These are phyloP conservation scores for Yarrowia sp. DNA, from an alignment of 805 yeast genomes.

Conservation along the genomic window DNA sequence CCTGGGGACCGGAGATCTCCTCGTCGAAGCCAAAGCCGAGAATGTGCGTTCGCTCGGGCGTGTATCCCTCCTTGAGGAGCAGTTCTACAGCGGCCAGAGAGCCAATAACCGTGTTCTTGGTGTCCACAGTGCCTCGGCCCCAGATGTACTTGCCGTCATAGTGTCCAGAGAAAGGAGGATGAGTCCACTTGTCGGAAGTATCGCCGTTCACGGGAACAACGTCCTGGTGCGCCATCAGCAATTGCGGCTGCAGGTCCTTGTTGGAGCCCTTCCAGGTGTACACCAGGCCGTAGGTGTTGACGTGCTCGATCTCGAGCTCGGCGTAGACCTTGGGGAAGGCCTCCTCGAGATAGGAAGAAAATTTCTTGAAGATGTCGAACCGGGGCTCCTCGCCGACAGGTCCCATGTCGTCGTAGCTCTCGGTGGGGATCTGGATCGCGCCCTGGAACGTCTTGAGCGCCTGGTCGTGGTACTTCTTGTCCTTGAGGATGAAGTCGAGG, in stretches of 20 bases:
- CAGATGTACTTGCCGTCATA: constrained; percentile 64
- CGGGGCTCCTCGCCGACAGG: constrained; percentile 51
- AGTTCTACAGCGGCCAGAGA: constrained; percentile 65
- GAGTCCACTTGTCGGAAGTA: constrained; percentile 57
- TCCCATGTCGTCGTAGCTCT: constrained; percentile 54
- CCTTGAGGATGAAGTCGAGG: constrained; percentile 10
- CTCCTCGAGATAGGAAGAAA: constrained; percentile 53
- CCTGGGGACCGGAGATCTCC: constrained; percentile 62
- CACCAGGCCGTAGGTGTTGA: constrained; percentile 63
- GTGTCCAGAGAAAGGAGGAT: constrained; percentile 64
- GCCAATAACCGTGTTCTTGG: constrained; percentile 66
- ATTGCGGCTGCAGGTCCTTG: constrained; percentile 53
- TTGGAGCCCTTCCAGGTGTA: constrained; percentile 61
- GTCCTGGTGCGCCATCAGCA: constrained; percentile 76
- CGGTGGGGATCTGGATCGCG: constrained; percentile 66
- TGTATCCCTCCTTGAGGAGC: constrained; percentile 50
- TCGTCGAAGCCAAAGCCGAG: constrained; percentile 78
- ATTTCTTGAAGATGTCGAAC: constrained; percentile 48
- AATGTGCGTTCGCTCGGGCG: constrained; percentile 61
- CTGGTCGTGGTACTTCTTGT: not conserved
- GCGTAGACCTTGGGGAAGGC: constrained; percentile 56
- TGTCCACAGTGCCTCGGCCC: constrained; percentile 79
- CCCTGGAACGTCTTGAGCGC: constrained; percentile 36
- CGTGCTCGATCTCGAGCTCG: constrained; percentile 50
- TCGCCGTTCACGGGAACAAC: constrained; percentile 70